These are phyloP conservation scores for Botrytis byssoidea DNA, from an alignment of 2,329 filamentous ascomycete genomes.

Conservation along the genomic window DNA sequence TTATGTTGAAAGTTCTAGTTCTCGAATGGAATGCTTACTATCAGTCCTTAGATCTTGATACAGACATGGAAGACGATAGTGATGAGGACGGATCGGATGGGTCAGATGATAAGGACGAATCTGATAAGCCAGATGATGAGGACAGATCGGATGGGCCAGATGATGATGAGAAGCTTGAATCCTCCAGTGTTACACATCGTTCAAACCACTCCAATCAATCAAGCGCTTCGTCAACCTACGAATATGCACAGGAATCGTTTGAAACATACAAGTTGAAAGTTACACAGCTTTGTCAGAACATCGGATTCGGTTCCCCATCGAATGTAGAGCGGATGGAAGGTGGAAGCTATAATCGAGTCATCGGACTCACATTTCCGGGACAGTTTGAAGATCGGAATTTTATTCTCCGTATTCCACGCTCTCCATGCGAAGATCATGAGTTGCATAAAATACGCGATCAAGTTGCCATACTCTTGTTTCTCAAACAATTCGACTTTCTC, in stretches of 20 bases:
- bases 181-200: too few relatives aligned
- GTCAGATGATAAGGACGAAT: too few relatives aligned
- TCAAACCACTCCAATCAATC: background rate
- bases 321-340: slow-evolving; percentile 26
- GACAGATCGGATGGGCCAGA: too few relatives aligned
- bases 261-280: slow-evolving; percentile 25
- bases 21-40: too few relatives aligned
- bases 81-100: background rate
- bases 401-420: background rate
- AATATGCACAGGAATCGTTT: background rate
- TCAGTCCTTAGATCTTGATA: background rate
- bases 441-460: slow-evolving; percentile 23
- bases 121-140: too few relatives aligned
- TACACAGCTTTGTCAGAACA: slow-evolving; percentile 24
- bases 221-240: background rate
- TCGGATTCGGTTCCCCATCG: slow-evolving; percentile 23
- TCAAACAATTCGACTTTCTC: slow-evolving; percentile 15
- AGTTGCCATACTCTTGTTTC: slow-evolving; percentile 19
- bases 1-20: too few relatives aligned
- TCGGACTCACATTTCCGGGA: slow-evolving; percentile 18
- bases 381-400: background rate
- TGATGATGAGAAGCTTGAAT: too few relatives aligned
- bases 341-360: slow-evolving; percentile 27
- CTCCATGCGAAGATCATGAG: rapidly evolving
- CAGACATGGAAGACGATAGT: background rate